These are phyloP conservation scores for Collybia nuda DNA, from an alignment of 768 basidiomycete species.

Conservation along the genomic window DNA sequence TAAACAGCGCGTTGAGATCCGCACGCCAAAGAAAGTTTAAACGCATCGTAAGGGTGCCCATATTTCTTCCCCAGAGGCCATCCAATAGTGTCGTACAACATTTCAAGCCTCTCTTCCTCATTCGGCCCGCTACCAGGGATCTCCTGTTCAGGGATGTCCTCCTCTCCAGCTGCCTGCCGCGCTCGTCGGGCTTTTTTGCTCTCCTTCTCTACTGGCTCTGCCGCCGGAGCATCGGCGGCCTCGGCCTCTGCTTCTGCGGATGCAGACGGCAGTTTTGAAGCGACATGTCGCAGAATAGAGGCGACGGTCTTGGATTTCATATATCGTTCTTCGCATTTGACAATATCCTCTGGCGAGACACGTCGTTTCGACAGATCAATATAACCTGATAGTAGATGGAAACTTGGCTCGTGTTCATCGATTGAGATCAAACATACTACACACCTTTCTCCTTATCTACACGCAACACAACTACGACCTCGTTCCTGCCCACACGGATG, in stretches of 20 bases:
- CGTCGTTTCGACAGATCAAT: conserved; percentile 98
- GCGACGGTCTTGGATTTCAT: conserved; percentile 98
- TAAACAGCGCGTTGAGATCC: conserved; percentile 23
- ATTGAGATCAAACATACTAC: conserved; percentile 15
- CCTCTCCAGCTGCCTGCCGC: conserved; percentile 46
- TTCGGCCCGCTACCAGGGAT: conserved; percentile 43
- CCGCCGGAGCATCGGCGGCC: conserved; percentile 19
- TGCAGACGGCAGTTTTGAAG: conserved; percentile 68
- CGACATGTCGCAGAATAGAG: conserved; percentile 89
- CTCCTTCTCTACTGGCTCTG: conserved; percentile 44
- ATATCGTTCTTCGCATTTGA: conserved; percentile 98
- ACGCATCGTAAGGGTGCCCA: conserved; percentile 96
- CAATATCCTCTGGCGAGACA: conserved; percentile 96
- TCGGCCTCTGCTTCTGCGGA: conserved; percentile 34
- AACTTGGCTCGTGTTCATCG: not conserved
- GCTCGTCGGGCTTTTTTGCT: conserved; percentile 46
- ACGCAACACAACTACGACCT: conserved; percentile 95
- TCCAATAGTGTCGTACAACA: conserved; percentile 84
- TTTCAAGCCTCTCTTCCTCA: conserved; percentile 81
- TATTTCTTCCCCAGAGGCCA: conserved; percentile 94
- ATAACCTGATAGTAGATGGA: conserved; percentile 62
- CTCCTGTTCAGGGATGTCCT: conserved; percentile 37
- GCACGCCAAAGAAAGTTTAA: conserved; percentile 93
- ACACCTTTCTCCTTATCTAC: conserved; percentile 99
- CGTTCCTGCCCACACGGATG: conserved; percentile 95